These are phyloP conservation scores for Vitis hybrid DNA, from an alignment of 177 flowering plant genomes.

Conservation along the genomic window DNA sequence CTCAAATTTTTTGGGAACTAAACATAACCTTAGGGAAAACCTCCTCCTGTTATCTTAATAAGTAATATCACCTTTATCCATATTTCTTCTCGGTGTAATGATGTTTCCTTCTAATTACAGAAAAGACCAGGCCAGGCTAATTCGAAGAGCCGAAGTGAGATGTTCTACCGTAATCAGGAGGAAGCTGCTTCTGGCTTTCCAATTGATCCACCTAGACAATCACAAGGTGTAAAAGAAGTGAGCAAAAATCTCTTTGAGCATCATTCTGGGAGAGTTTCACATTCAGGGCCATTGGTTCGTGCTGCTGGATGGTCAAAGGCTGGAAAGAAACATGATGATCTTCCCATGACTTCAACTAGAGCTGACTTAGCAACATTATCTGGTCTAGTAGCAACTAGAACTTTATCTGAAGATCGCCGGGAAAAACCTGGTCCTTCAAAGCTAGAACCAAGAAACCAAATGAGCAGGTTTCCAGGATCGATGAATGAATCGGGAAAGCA, in stretches of 20 bases:
- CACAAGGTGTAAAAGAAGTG: constrained; percentile 22
- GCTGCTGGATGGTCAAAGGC: constrained; percentile 29
- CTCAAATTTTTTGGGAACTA: too few species aligned
- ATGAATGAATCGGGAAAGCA: constrained; percentile 26
- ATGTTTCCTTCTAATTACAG: constrained; percentile 22
- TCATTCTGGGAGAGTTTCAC: constrained; percentile 24
- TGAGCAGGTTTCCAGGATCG: constrained; percentile 19
- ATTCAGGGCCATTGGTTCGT: constrained; percentile 56
- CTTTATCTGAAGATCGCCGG: constrained; percentile 21
- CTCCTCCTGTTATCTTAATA: too few species aligned
- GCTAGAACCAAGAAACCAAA: constrained; percentile 16
- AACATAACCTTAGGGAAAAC: too few species aligned
- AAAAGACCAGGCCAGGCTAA: constrained; percentile 19
- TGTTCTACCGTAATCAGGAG: constrained; percentile 20
- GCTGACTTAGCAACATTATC: constrained; percentile 37
- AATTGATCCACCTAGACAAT: constrained; percentile 26
- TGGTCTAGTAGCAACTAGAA: constrained; percentile 38
- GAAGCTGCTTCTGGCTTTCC: constrained; percentile 34
- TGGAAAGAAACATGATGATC: constrained; percentile 33
- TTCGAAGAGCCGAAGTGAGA: constrained; percentile 29
- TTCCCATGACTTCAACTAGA: constrained; percentile 7
- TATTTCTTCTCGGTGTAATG: background rate
- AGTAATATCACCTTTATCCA: background rate
- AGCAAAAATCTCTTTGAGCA: constrained; percentile 24
- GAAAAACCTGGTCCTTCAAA: constrained; percentile 22